Percentiles rank a stretch among this genome's conserved stretches.
phyloP scores from a whole-genome alignment of 129 eudicot species.

The Kitagawia praeruptora region DNA sequence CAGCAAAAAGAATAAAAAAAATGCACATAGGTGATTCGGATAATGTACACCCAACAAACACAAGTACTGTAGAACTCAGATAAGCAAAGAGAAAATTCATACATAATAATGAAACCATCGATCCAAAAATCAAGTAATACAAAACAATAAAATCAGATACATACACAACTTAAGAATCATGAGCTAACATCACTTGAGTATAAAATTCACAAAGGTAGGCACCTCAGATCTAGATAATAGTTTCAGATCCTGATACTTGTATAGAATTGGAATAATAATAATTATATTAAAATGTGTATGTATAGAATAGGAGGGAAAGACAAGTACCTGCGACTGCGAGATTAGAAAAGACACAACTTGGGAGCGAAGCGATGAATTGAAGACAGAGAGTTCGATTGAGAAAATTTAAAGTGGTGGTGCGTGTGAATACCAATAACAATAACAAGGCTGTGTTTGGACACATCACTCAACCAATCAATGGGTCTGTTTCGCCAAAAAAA shows the following conservation, averaged over 20 bases:
- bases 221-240: not conserved
- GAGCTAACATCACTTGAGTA: not conserved
- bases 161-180: not conserved
- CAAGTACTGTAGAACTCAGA: no score
- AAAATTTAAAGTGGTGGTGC: not conserved
- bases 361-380: not conserved
- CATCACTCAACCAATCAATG: not conserved
- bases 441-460: not conserved
- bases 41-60: no score
- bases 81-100: no score
- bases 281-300: not conserved
- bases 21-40: no score
- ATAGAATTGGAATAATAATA: not conserved
- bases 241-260: conserved; percentile 4
- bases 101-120: no score
- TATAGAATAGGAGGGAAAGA: not conserved
- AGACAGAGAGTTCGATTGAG: not conserved
- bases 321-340: not conserved
- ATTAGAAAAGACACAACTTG: not conserved
- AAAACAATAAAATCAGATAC: not conserved
- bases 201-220: not conserved
- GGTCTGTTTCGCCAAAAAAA: not conserved
- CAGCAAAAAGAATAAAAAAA: no score
- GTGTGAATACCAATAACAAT: not conserved
- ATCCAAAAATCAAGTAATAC: not conserved